Percentiles rank a stretch among this genome's conserved stretches.
Conservation (phyloP, 140 eudicot genomes). For the Flaveria floridana region DNA sequence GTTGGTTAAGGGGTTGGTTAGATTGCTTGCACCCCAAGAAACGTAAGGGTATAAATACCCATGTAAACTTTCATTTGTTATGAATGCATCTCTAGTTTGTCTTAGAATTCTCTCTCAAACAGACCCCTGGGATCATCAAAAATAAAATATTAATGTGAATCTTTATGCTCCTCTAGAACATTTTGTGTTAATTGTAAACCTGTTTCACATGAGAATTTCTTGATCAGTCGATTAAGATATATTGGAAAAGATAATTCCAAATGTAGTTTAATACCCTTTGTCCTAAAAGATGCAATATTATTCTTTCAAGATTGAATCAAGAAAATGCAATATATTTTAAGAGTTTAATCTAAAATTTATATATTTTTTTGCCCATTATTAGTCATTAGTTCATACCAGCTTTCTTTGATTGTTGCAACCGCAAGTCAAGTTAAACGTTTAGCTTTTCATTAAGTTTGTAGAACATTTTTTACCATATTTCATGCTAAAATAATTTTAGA, state of each 20-base stretch:
- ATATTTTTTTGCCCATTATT: not conserved
- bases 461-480: not conserved
- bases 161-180: not conserved
- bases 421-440: not conserved
- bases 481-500: not conserved
- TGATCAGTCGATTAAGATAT: not conserved
- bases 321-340: constrained; percentile 13
- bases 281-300: constrained; percentile 5
- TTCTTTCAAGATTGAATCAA: constrained; percentile 18
- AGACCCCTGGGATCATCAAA: no score
- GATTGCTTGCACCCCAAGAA: no score
- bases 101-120: no score
- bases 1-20: no score
- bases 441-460: not conserved
- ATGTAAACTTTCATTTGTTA: no score
- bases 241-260: not conserved
- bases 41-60: no score
- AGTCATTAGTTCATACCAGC: not conserved
- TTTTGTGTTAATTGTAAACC: not conserved
- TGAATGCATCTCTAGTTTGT: no score
- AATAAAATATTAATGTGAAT: not conserved
- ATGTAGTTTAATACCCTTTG: not conserved
- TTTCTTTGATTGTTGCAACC: not conserved
- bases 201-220: constrained; percentile 10
- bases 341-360: not conserved